A percentile compares a stretch with the other conserved stretches of the same genome.
These are phyloP conservation scores for Moesziomyces globuligerus DNA, from an alignment of 1,284 basidiomycete genomes.

Conservation along the genomic window DNA sequence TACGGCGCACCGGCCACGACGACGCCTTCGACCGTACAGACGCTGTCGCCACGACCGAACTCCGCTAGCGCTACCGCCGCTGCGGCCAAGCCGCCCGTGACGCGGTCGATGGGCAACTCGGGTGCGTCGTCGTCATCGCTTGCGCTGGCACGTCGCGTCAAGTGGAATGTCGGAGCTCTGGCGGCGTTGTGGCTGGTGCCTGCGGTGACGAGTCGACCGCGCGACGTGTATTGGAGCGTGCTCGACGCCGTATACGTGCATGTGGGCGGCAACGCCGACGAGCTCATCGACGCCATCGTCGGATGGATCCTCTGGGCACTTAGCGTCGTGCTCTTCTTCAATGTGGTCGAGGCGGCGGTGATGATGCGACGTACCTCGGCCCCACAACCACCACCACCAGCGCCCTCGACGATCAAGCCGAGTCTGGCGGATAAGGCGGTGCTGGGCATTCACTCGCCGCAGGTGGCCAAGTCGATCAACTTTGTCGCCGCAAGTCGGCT, in stretches of 20 bases:
- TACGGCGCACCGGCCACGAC: constrained; percentile 1
- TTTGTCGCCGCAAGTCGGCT: constrained; percentile 39
- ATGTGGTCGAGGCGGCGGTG: constrained; percentile 27
- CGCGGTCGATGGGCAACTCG: neutral
- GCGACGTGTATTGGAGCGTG: constrained; percentile 31
- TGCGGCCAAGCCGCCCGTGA: too few relatives aligned
- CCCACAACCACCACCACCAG: neutral
- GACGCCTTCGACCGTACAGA: neutral
- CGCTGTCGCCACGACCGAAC: neutral
- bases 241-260: constrained; percentile 33
- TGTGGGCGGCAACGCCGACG: constrained; percentile 32
- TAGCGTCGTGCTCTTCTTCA: constrained; percentile 42
- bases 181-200: constrained; percentile 37
- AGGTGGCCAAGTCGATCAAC: constrained; percentile 33
- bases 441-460: constrained; percentile 32
- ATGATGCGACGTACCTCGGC: constrained; percentile 12
- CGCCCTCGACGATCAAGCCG: neutral
- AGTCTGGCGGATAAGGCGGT: constrained; percentile 1
- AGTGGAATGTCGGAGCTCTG: constrained; percentile 35
- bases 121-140: constrained; percentile 2
- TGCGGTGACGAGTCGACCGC: constrained; percentile 14
- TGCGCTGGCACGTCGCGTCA: constrained; percentile 13
- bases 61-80: too few relatives aligned
- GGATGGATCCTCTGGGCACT: constrained; percentile 40
- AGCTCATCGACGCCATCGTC: constrained; percentile 29